Evolutionary conservation across 257 asterid genomes (phyloP), one percentile per base, ranked within the genome.

Genomic region (Plantago elongata): DNA sequence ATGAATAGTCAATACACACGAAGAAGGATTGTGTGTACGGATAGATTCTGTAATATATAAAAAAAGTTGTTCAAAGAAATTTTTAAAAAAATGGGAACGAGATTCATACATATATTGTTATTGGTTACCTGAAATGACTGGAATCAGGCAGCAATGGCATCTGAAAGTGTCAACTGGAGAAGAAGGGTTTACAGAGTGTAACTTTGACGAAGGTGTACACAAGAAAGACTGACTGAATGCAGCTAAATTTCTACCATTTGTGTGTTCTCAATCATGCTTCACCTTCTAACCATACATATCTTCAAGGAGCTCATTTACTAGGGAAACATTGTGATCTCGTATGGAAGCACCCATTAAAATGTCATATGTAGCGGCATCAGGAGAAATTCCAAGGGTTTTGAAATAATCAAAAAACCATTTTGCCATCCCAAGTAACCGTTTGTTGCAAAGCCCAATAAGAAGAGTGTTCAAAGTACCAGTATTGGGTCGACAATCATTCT

Each of bases 381-480:
- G 85, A 5, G 69, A 76, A 66, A 83, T 66, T 37, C 87, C 87
- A 45, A 66, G 63, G 17, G 61, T 47, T 69, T 71, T 62, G 46
- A 83, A 66, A 63, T 68, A 14, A 46, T 67, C 56, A 62, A 79
- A 79, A 13, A 72, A 17, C 54, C 61, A 27, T 67, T 22, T 68
- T 15, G 89, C 95, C 45, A 17, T 17, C 67, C 48, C 79, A 46
- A 81, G 77, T 49, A 67, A 59, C 18, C 76, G 70, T 13, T 69
- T 72, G 77, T 76, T 81, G 77, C 89, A 86, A 58, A 86, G 85
- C 52, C 77, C 78, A 58, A 59, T 37, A 50, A 83, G 73, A 66
- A 81, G 72, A 46, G 81, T 63, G 72, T 83, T 86, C 12, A 81
- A 51, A 38, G 87, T 81, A 51, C 74, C 50, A 22, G 74, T 69